A percentile compares a stretch with the other conserved stretches of the same genome.
phyloP scores from a whole-genome alignment of 1,284 basidiomycete genomes.

The Wallemia mellicola region DNA sequence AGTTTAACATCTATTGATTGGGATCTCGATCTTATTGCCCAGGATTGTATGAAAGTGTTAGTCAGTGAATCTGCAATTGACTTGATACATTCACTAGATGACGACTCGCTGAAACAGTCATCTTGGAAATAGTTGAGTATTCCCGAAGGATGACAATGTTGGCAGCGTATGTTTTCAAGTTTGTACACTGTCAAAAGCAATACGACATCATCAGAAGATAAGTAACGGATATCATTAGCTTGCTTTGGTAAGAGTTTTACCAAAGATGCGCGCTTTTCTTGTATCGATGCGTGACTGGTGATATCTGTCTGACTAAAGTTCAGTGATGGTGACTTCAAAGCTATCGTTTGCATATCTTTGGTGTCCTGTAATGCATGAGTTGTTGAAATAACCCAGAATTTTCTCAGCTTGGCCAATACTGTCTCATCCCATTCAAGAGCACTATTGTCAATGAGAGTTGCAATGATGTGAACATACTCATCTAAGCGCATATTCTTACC shows the following conservation, averaged over 20 bases:
- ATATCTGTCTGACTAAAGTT: neutral
- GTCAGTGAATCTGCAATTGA: slow-evolving; percentile 37
- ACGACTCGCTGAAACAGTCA: slow-evolving; percentile 40
- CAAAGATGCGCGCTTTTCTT: slow-evolving; percentile 33
- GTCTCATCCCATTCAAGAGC: slow-evolving; percentile 54
- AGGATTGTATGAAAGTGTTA: slow-evolving; percentile 22
- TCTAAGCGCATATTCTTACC: neutral
- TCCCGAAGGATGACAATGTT: slow-evolving; percentile 47
- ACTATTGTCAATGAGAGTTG: slow-evolving; percentile 33
- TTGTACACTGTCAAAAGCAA: slow-evolving; percentile 68
- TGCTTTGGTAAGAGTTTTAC: slow-evolving; percentile 37
- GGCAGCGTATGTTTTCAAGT: slow-evolving; percentile 60
- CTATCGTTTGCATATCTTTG: neutral
- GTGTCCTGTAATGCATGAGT: neutral
- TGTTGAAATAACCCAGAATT: neutral
- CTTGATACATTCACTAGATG: slow-evolving; percentile 45
- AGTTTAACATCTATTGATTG: slow-evolving; percentile 45
- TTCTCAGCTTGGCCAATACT: slow-evolving; percentile 17
- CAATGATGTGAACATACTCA: slow-evolving; percentile 28
- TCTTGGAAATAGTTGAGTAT: slow-evolving; percentile 72
- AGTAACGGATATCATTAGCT: slow-evolving; percentile 36
- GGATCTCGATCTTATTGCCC: slow-evolving; percentile 27
- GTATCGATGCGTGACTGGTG: slow-evolving; percentile 19
- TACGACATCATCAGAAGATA: slow-evolving; percentile 56
- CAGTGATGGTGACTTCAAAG: neutral